Conservation (phyloP, 805 yeast genomes). For the Jamesozyma piceae region DNA sequence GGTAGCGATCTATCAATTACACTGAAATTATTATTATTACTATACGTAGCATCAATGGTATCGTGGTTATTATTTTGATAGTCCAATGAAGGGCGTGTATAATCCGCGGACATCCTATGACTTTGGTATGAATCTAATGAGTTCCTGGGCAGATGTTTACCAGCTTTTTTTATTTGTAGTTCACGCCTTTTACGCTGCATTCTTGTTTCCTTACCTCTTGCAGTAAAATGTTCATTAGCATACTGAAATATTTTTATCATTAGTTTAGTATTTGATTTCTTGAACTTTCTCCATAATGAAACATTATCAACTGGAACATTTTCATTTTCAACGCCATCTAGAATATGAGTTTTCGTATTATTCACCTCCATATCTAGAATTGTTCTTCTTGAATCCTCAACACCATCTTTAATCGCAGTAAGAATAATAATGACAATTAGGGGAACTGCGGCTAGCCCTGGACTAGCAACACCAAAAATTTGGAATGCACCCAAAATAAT, state of each 20-base stretch:
- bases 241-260: slow-evolving; percentile 21
- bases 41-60: slow-evolving; percentile 17
- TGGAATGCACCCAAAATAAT: slow-evolving; percentile 69
- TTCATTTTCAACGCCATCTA: slow-evolving; percentile 44
- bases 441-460: slow-evolving; percentile 69
- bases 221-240: slow-evolving; percentile 24
- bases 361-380: slow-evolving; percentile 65
- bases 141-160: slow-evolving; percentile 25
- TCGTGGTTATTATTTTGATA: not conserved
- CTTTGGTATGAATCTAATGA: slow-evolving; percentile 32
- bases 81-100: slow-evolving; percentile 19
- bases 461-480: slow-evolving; percentile 74
- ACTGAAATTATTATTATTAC: slow-evolving; percentile 46
- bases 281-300: slow-evolving; percentile 60
- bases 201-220: slow-evolving; percentile 29
- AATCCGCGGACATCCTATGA: slow-evolving; percentile 26
- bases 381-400: slow-evolving; percentile 75
- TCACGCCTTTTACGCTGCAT: slow-evolving; percentile 10
- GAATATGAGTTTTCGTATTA: slow-evolving; percentile 61
- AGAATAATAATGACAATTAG: slow-evolving; percentile 65
- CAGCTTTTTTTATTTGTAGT: slow-evolving; percentile 5
- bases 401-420: slow-evolving; percentile 71
- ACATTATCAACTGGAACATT: slow-evolving; percentile 58
- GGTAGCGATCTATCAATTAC: slow-evolving; percentile 49
- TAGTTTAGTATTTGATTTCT: slow-evolving; percentile 40